Base-by-base conservation (phyloP, 2,329 filamentous ascomycete species). In the Pseudocercospora pini-densiflorae region DNA sequence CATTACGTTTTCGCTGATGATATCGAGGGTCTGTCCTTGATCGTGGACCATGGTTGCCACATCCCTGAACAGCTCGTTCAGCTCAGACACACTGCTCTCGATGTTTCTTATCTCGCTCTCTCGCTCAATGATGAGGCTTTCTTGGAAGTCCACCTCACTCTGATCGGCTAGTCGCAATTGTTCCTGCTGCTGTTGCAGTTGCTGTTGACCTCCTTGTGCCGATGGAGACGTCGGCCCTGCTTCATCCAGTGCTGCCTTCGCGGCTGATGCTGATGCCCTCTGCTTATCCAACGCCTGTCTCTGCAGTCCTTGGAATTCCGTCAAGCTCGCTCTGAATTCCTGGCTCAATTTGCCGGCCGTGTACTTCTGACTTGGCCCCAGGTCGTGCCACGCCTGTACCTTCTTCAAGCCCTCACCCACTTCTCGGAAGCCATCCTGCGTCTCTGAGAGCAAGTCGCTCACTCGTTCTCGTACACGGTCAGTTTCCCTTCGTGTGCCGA, bases 41-140 rank as follows among this genome's bases (percentile, higher is more conserved):
- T 98, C 94, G 68, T 89, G 89, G 59, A 99, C 94, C 79, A 99
- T 97, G 79, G 97, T 93, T 55, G 94, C 95, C n/a, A 99, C 93
- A 82, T 99, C 94, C 69, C 94, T 87, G 85, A 99, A 99, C 51
- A 99, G 86, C 76, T 98, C 95, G 75, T 99, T 99, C 69, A 99
- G 83, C 76, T 99, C 95, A 63, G 92, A 92, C 6, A 99, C 95
- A 63, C 92, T 93, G 79, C 97, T 94, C 82, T 98, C 95, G 75
- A 99, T 99, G 77, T 97, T 96, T 68, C 94, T 90, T 72, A 99
- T 99, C 82, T 99, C 95, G 64, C 93, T 89, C 80, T 99, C 95
- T 62, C 96, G 93, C 84, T 99, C 94, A 68, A 96, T 90, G 76
- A 99, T 99, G 65, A 99, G 84, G 16, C 91, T 90, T 73, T 99